phyloP scores from a whole-genome alignment of 371 early-diverging fungal genomes.

The Mucor indicus region DNA sequence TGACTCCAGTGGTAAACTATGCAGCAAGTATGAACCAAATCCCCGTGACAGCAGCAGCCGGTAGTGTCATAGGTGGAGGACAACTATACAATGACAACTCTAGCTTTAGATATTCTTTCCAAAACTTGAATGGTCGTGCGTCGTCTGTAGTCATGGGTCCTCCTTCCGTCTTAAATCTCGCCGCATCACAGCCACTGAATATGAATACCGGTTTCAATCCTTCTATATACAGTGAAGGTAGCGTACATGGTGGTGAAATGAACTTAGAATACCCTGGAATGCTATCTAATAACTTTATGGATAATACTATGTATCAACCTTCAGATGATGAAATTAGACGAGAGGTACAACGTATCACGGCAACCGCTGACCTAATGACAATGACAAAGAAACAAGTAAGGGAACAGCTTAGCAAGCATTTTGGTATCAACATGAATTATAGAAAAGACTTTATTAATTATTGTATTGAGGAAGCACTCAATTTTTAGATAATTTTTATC shows the following conservation, averaged over 20 bases:
- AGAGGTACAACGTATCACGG: constrained; percentile 72
- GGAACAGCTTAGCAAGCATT: constrained; percentile 70
- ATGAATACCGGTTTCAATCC: constrained; percentile 7
- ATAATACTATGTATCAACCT: constrained; percentile 33
- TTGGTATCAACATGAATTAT: constrained; percentile 73
- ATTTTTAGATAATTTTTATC: constrained; percentile 14
- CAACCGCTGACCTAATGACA: constrained; percentile 73
- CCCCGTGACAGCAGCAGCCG: not conserved
- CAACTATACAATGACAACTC: constrained; percentile 13
- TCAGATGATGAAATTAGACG: constrained; percentile 75
- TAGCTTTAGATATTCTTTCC: constrained; percentile 25
- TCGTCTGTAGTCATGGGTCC: constrained; percentile 9
- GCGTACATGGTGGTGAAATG: constrained; percentile 3
- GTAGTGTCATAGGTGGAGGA: constrained; percentile 2
- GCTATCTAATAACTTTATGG: not conserved
- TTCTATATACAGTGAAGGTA: constrained; percentile 23
- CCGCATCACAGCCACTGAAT: constrained; percentile 1
- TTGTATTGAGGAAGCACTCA: constrained; percentile 77
- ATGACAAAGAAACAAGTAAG: constrained; percentile 87
- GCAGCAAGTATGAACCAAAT: constrained; percentile 18
- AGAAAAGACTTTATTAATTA: constrained; percentile 83
- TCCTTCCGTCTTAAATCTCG: constrained; percentile 6
- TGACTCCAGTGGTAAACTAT: constrained; percentile 16
- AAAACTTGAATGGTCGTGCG: constrained; percentile 13
- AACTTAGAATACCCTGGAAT: not conserved